Evolutionary conservation across 768 basidiomycete species (phyloP).

Genomic region (Phaeotremella skinneri): DNA sequence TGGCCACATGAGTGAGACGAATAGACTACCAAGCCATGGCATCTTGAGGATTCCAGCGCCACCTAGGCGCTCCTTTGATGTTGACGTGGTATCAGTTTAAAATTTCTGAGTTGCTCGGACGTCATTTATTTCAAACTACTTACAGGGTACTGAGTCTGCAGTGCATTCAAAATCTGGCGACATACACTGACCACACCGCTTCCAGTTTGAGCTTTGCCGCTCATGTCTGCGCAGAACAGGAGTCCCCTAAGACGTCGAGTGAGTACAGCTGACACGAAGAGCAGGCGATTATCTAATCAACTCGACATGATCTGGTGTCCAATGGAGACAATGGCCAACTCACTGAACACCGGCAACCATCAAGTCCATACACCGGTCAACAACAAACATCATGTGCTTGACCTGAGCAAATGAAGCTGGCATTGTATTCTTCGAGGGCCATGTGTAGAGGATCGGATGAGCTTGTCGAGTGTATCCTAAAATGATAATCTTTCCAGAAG

Average conservation of each 20-base stretch:
- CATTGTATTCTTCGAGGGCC: slow-evolving; percentile 5
- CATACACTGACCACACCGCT: slow-evolving; percentile 9
- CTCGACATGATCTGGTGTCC: too few species aligned
- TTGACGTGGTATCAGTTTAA: too few species aligned
- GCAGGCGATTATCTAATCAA: neutral
- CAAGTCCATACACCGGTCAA: slow-evolving; percentile 12
- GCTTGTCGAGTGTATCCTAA: slow-evolving; percentile 6
- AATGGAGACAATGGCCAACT: too few species aligned
- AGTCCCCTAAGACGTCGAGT: slow-evolving; percentile 13
- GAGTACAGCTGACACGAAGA: neutral
- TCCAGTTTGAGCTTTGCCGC: slow-evolving; percentile 23
- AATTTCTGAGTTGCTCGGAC: too few species aligned
- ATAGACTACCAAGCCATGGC: slow-evolving; percentile 23
- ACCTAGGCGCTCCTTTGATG: slow-evolving; percentile 12
- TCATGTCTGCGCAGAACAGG: slow-evolving; percentile 23
- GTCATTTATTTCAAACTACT: neutral
- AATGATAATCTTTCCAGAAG: slow-evolving; percentile 10
- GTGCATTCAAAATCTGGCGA: slow-evolving; percentile 15
- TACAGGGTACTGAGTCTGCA: slow-evolving; percentile 25
- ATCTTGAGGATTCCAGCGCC: slow-evolving; percentile 20
- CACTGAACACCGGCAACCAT: slow-evolving; percentile 10
- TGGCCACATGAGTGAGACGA: slow-evolving; percentile 31
- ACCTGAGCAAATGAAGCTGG: slow-evolving; percentile 1
- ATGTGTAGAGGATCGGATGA: slow-evolving; percentile 11
- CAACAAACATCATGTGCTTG: slow-evolving; percentile 11